Percentiles rank a stretch among this genome's conserved stretches.
These are phyloP conservation scores for Acanthamoeba culbertsoni DNA, from an alignment of 208 protist species.

Conservation along the genomic window DNA sequence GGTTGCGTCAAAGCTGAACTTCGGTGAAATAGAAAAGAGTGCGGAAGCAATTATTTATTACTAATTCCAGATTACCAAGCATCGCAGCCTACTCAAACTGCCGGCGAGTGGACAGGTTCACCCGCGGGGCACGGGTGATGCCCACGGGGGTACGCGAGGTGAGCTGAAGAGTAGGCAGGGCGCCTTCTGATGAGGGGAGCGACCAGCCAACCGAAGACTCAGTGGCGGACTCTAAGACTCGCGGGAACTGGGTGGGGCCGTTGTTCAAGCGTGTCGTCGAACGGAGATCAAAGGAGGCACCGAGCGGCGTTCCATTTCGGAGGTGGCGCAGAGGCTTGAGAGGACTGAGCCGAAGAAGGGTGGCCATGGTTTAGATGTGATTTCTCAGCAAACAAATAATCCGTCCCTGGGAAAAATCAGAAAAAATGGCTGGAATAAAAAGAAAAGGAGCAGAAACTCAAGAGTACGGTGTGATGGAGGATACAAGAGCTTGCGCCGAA, in stretches of 20 bases:
- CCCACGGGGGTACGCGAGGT: neutral
- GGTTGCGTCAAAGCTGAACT: no score
- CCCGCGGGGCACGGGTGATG: neutral
- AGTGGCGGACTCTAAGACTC: neutral
- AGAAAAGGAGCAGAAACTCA: no score
- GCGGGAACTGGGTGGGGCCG: neutral
- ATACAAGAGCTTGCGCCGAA: no score
- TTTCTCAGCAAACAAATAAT: no score
- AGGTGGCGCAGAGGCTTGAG: slow-evolving; percentile 20
- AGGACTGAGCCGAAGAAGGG: neutral
- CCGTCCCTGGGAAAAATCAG: neutral
- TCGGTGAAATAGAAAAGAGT: no score
- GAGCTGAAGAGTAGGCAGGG: neutral
- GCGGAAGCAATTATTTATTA: neutral
- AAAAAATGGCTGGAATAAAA: no score
- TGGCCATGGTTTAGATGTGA: slow-evolving; percentile 2
- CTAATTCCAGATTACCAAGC: no score
- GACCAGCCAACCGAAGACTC: neutral
- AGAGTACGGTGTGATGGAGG: no score
- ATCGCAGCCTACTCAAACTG: neutral
- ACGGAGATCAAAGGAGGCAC: neutral
- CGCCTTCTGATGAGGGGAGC: neutral
- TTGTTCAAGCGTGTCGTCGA: neutral
- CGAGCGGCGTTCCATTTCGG: neutral
- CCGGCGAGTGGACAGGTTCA: neutral